A percentile compares a stretch with the other conserved stretches of the same genome.
These are phyloP conservation scores for Fusarium napiforme DNA, from an alignment of 2,329 filamentous ascomycete genomes.

Conservation along the genomic window DNA sequence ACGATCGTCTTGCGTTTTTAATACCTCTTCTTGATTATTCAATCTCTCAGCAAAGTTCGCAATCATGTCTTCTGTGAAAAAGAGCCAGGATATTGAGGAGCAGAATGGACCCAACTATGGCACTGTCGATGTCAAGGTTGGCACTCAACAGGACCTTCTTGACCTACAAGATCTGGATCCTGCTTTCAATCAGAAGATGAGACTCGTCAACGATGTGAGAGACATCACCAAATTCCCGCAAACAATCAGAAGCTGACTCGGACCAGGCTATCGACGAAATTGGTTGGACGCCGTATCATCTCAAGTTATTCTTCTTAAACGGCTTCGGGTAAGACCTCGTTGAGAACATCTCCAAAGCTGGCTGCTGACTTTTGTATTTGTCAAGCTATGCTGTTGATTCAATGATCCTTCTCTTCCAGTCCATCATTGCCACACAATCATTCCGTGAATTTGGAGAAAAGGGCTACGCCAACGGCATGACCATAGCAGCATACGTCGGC, in stretches of 20 bases:
- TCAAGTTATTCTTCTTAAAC: slow-evolving; percentile 70
- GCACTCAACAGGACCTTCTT: not conserved
- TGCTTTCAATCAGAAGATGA: slow-evolving; percentile 66
- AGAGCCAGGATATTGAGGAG: not conserved
- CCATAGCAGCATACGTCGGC: slow-evolving; percentile 12
- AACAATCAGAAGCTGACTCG: not conserved
- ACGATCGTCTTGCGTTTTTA: not conserved
- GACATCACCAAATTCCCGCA: rapidly evolving
- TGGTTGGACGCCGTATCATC: slow-evolving; percentile 68
- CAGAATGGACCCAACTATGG: not conserved
- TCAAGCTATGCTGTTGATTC: slow-evolving; percentile 25
- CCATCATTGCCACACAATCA: slow-evolving; percentile 5
- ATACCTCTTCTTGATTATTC: not conserved
- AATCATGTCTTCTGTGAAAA: not conserved
- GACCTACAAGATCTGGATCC: not conserved
- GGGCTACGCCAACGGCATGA: slow-evolving; percentile 6
- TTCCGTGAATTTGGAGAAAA: slow-evolving; percentile 12
- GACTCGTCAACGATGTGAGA: slow-evolving; percentile 72
- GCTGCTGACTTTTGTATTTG: not conserved
- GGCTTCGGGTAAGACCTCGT: slow-evolving; percentile 60
- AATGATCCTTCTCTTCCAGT: slow-evolving; percentile 7
- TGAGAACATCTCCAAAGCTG: not conserved
- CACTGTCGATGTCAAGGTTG: not conserved
- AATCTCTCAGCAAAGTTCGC: rapidly evolving
- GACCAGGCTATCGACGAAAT: slow-evolving; percentile 66